Conservation (phyloP, 257 asterid genomes). For the Solanum tacnaense region DNA sequence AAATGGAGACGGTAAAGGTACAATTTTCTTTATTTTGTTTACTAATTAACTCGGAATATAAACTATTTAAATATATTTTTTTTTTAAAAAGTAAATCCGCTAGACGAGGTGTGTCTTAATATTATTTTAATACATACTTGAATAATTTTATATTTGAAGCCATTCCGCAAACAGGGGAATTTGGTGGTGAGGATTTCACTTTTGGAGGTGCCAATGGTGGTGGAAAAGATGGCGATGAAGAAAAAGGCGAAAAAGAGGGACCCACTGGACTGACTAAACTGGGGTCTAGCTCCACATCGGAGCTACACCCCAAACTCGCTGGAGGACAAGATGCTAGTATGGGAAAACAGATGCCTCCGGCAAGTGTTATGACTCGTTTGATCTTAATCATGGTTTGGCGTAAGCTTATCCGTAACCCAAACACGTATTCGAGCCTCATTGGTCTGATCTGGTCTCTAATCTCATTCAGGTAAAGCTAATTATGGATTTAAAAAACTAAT, state of each 20-base stretch:
- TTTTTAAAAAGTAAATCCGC: background rate
- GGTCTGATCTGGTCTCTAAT: constrained; percentile 87
- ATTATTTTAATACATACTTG: background rate
- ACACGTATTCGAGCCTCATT: constrained; percentile 90
- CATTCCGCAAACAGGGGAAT: constrained; percentile 47
- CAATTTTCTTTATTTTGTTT: background rate
- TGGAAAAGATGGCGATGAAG: constrained; percentile 47
- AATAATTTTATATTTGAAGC: constrained; percentile 13
- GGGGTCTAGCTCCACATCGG: constrained; percentile 43
- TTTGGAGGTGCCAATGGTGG: constrained; percentile 39
- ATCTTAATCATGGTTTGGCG: constrained; percentile 99
- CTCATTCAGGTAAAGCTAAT: constrained; percentile 43
- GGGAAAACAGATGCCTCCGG: constrained; percentile 87
- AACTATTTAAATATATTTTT: background rate
- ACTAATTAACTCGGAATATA: background rate
- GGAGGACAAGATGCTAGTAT: constrained; percentile 30
- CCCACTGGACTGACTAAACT: constrained; percentile 40
- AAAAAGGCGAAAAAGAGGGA: constrained; percentile 49
- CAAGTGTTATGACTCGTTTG: constrained; percentile 95
- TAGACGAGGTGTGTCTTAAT: background rate
- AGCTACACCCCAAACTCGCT: constrained; percentile 30
- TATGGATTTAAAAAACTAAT: background rate
- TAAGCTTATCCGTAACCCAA: constrained; percentile 91
- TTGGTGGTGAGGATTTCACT: constrained; percentile 49
- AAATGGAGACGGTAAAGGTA: constrained; percentile 77